Percentiles rank a stretch among this genome's conserved stretches.
Evolutionary conservation across 345 rosid genomes (phyloP).

Genomic region (Streptanthus diversifolius): DNA sequence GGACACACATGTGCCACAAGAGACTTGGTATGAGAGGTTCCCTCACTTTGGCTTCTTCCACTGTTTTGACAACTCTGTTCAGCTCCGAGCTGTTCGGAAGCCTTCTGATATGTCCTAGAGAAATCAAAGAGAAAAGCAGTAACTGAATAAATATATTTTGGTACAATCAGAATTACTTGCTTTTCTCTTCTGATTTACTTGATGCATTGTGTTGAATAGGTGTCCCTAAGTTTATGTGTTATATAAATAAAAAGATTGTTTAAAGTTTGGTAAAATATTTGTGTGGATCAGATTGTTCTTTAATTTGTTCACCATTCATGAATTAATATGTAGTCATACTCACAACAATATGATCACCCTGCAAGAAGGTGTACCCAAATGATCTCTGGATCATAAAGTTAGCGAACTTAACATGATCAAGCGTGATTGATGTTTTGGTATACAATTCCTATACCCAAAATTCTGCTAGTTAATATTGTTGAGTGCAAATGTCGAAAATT

Average conservation of each 20-base stretch:
- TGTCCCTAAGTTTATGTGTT: not conserved
- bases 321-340: no score
- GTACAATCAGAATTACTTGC: not conserved
- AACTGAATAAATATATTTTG: not conserved
- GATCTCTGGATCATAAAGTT: no score
- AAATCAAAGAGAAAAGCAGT: not conserved
- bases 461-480: no score
- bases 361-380: no score
- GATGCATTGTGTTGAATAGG: not conserved
- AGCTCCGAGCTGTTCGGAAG: constrained; percentile 68
- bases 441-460: no score
- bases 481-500: no score
- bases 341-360: no score
- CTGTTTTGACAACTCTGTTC: constrained; percentile 82
- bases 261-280: no score
- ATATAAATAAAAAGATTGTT: not conserved
- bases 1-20: constrained; percentile 74
- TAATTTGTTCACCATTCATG: no score
- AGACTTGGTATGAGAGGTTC: constrained; percentile 93
- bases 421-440: no score
- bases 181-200: not conserved
- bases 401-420: no score
- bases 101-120: constrained; percentile 39
- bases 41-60: constrained; percentile 93
- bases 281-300: no score